Evolutionary conservation across 1,139 yeast species (phyloP).

Genomic region (Geotrichum australiense): DNA sequence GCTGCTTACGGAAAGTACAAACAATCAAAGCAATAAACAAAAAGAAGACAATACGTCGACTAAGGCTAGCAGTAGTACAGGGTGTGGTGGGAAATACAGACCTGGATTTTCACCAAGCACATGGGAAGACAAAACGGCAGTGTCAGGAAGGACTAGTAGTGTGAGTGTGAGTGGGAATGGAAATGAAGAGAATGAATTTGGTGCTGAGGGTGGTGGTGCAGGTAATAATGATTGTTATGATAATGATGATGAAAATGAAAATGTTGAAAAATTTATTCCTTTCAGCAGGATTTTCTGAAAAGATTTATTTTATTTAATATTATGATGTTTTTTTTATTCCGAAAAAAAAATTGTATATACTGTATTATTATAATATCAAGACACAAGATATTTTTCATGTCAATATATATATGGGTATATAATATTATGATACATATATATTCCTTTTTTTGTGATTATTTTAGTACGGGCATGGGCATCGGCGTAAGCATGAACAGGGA

Average conservation of each 20-base stretch:
- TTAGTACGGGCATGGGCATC: no score
- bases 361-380: background rate
- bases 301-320: background rate
- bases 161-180: no score
- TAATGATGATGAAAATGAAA: conserved; percentile 17
- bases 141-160: no score
- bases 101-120: conserved; percentile 18
- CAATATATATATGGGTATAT: no score
- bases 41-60: no score
- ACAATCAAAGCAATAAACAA: background rate
- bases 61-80: background rate
- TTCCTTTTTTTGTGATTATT: background rate
- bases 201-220: background rate
- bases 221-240: background rate
- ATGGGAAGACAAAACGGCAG: conserved; percentile 10
- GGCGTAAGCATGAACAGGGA: no score
- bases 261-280: conserved; percentile 22
- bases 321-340: background rate
- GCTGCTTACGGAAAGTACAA: background rate
- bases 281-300: conserved; percentile 22
- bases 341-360: background rate
- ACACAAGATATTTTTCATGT: background rate
- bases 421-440: conserved; percentile 1
- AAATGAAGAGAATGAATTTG: conserved; percentile 7
- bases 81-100: conserved; percentile 17